These are phyloP conservation scores for Globisporangium perplexum DNA, from an alignment of 352 stramenopile species.

Conservation along the genomic window DNA sequence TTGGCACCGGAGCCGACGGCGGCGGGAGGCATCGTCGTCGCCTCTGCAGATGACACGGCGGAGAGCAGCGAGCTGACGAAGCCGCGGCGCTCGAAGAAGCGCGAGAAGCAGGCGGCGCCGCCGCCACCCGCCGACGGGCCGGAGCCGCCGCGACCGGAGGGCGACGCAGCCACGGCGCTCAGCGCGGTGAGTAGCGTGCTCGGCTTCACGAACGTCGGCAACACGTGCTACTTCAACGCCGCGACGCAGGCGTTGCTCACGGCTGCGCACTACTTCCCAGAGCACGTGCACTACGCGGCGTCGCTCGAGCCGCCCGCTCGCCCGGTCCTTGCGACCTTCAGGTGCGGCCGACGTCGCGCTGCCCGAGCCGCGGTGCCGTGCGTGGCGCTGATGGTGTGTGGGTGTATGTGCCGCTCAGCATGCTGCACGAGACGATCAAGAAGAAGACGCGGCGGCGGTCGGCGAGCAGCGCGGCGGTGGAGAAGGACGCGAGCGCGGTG, in stretches of 20 bases:
- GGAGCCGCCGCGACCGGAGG: not conserved
- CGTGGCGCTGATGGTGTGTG: too few relatives aligned
- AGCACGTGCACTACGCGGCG: constrained; percentile 40
- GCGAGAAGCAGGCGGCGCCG: not conserved
- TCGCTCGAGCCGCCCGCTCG: constrained; percentile 54
- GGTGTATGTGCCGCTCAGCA: constrained; percentile 20
- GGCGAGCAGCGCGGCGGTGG: constrained; percentile 4
- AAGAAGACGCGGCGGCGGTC: constrained; percentile 30
- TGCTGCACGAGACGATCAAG: constrained; percentile 55
- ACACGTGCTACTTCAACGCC: constrained; percentile 93
- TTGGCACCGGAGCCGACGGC: not conserved
- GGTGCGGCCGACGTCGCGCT: too few relatives aligned
- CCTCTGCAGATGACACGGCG: not conserved
- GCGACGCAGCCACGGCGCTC: not conserved
- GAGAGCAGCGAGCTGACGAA: not conserved
- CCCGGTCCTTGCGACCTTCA: constrained; percentile 86
- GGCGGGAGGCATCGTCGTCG: not conserved
- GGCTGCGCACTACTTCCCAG: constrained; percentile 71
- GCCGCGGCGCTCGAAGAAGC: not conserved
- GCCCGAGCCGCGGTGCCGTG: too few relatives aligned
- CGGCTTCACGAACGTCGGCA: constrained; percentile 88
- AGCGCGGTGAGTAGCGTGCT: constrained; percentile 31
- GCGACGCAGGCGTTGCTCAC: constrained; percentile 89
- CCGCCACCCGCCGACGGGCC: not conserved
- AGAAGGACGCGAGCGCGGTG: constrained; percentile 8